Evolutionary conservation across 495 filamentous ascomycete species (phyloP), one percentile per base, ranked within the genome.

Genomic region (Collariella sp.): DNA sequence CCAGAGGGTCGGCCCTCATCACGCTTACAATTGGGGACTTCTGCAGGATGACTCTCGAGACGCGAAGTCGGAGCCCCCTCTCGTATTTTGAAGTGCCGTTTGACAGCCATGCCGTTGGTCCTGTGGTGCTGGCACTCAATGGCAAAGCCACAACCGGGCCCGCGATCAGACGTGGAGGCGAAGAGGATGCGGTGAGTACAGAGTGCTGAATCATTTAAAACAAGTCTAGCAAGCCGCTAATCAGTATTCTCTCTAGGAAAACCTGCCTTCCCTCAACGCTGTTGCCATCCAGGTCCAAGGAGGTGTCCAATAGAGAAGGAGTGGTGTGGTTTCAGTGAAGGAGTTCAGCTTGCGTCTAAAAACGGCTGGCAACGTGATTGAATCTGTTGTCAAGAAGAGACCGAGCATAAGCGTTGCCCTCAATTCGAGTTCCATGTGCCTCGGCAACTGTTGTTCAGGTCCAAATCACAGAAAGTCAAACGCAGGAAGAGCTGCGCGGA

Each of bases 51-150:
- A 72, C 67, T 1, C 69, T 74, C 31, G 67, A 73, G 35, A 63
- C 73, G 1, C 70, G 61, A 0, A 53, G 43, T 9, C 51, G 62
- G 1, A 57, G 59, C 5, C 66, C 64, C 12, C 61, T 73, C 7
- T 80, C 76, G 1, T 71, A 85, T 50, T 81, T 82, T 43, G 72
- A 81, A 55, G 64, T 82, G 18, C 68, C 75, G 0, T 81, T 83
- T 55, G 67, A 69, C 47, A 70, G 73, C 5, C 62, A 67, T 26
- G 60, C 46, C 6, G 56, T 52, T 1, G 84, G 83, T 0, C 62
- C 70, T 5, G 81, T 84, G 2, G 73, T 62, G 13, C 64, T 86
- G 26, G 70, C 64, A 0, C 54, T 85, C 42, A 62, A 72, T 31
- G 72, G 80, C 0, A 75, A 72, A 31, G 66, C 65, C 7, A 56